Base-by-base conservation (phyloP, 495 filamentous ascomycete species). In the Penicillium canariense region DNA sequence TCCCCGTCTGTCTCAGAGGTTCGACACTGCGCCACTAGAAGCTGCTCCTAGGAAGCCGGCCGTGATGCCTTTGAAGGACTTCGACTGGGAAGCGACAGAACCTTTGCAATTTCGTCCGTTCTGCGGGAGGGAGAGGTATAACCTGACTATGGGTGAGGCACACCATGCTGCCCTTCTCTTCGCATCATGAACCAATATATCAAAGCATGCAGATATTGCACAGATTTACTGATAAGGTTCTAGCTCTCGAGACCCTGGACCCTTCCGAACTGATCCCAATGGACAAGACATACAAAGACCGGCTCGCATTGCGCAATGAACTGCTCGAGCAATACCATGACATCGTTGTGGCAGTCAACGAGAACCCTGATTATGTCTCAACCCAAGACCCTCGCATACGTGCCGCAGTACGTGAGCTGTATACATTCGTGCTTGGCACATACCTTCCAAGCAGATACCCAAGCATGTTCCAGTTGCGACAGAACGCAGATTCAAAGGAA, bases 401-500 rank as follows among this genome's bases (percentile, higher is more conserved):
- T 10, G 66, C 76, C 0, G 79, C 84, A 8, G 74, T 89, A n/a
- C 49, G 68, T n/a, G 87, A 91, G 60, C 68, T 85, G 7, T 90
- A 90, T 70, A 67, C 69, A 10, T 89, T 81, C 68, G 70, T 90
- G 9, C 52, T 84, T 4, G 61, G 65, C 5, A 79, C 73, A 1
- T 87, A 89, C 61, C 80, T 91, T 4, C 86, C 86, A 0, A 62
- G 63, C 8, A 76, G 86, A 3, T 89, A 79, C 59, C 87, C 88
- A 1, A 74, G 68, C 5, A 77, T 88, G 59, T 90, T 87, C 60
- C 58, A 50, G 25, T 55, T 76, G 10, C 5, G n/a, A n/a, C n/a
- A n/a, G n/a, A n/a, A n/a, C n/a, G n/a, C n/a, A n/a, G n/a, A n/a
- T n/a, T n/a, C n/a, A n/a, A n/a, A n/a, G n/a, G n/a, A n/a, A n/a